phyloP scores from a whole-genome alignment of 2,329 filamentous ascomycete genomes.

The Diaporthe vaccinii region DNA sequence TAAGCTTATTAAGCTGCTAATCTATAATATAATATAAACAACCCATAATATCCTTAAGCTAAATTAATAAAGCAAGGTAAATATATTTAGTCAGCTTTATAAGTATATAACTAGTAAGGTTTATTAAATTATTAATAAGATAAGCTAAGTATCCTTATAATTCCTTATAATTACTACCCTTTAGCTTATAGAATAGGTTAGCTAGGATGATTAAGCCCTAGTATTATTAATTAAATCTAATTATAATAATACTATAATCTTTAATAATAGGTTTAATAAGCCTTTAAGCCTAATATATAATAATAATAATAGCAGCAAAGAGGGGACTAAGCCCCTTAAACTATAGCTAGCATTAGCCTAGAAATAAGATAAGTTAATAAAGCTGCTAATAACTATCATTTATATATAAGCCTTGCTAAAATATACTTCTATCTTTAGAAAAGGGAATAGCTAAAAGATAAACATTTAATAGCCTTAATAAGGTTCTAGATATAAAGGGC shows the following conservation, averaged over 20 bases:
- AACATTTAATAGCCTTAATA: not conserved
- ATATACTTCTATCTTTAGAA: not conserved
- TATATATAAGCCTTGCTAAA: not conserved
- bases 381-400: not conserved
- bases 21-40: not conserved
- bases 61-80: not conserved
- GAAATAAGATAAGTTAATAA: not conserved
- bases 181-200: not conserved
- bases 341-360: not conserved
- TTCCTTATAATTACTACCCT: not conserved
- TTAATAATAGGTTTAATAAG: not conserved
- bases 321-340: not conserved
- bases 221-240: not conserved
- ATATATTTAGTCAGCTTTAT: not conserved
- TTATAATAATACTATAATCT: not conserved
- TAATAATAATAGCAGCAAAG: not conserved
- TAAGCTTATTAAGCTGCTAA: not conserved
- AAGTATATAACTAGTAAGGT: not conserved
- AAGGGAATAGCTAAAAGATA: not conserved
- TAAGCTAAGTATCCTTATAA: not conserved
- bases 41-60: not conserved
- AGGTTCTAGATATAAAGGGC: not conserved
- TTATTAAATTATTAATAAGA: not conserved
- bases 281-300: not conserved
- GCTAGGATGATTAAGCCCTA: not conserved